These are phyloP conservation scores for Toxicodendron radicans DNA, from an alignment of 345 rosid species.

Conservation along the genomic window DNA sequence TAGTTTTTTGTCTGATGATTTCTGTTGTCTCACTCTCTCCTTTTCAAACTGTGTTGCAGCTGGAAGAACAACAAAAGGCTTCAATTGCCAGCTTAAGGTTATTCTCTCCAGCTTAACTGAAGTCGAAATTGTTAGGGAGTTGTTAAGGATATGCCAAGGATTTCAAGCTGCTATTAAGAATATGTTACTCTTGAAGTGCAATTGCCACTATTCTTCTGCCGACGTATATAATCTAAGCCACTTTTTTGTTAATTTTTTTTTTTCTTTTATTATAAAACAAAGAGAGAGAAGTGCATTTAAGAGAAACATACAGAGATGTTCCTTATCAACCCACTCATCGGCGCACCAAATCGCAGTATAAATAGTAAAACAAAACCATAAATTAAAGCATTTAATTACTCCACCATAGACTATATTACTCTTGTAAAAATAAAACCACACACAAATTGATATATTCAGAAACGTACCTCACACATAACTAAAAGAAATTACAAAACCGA, in stretches of 20 bases:
- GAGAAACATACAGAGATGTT: too few relatives aligned
- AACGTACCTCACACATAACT: too few relatives aligned
- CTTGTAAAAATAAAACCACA: too few relatives aligned
- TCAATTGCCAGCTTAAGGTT: slow-evolving; percentile 68
- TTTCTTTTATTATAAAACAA: too few relatives aligned
- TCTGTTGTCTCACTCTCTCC: not conserved
- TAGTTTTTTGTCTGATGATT: not conserved
- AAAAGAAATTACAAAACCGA: too few relatives aligned
- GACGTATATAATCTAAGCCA: not conserved
- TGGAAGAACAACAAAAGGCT: slow-evolving; percentile 90
- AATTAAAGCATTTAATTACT: too few relatives aligned
- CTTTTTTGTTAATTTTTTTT: not conserved
- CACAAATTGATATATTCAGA: too few relatives aligned
- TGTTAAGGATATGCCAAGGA: not conserved
- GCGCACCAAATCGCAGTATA: too few relatives aligned
- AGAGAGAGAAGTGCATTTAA: too few relatives aligned
- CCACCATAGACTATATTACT: too few relatives aligned
- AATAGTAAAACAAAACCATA: too few relatives aligned
- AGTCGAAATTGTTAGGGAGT: not conserved
- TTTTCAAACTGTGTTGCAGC: slow-evolving; percentile 33
- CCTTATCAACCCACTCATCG: too few relatives aligned
- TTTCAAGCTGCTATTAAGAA: not conserved
- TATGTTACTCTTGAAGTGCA: not conserved
- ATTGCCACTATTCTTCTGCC: not conserved
- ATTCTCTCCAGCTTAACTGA: not conserved